phyloP scores from a whole-genome alignment of 768 basidiomycete genomes.

The Dioszegia hungarica region DNA sequence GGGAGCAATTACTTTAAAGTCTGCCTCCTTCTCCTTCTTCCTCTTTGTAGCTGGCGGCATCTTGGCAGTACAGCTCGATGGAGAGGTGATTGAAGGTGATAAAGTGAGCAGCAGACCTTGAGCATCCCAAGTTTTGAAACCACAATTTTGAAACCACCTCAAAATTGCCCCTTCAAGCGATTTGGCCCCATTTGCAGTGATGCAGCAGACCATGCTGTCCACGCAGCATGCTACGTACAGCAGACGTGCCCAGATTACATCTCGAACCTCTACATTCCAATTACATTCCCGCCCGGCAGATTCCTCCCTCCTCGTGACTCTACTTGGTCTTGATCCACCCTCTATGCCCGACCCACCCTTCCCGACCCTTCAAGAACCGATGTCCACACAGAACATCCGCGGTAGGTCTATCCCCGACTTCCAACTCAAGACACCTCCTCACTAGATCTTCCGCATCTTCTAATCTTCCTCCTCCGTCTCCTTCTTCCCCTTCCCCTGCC shows the following conservation, averaged over 20 bases:
- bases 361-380: constrained; percentile 70
- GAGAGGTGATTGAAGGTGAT: too few species aligned
- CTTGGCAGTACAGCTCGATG: background rate
- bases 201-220: too few species aligned
- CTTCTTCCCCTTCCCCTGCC: constrained; percentile 65
- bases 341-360: constrained; percentile 61
- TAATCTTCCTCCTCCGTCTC: constrained; percentile 75
- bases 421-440: constrained; percentile 74
- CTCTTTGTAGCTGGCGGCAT: constrained; percentile 88
- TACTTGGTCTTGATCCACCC: constrained; percentile 32
- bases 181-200: too few species aligned
- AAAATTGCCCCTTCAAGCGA: too few species aligned
- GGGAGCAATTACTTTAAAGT: background rate
- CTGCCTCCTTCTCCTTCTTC: constrained; percentile 56
- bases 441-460: constrained; percentile 82
- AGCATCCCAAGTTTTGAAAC: too few species aligned
- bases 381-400: constrained; percentile 76
- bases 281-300: too few species aligned
- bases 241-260: too few species aligned
- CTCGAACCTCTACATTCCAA: too few species aligned
- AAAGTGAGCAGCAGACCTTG: background rate
- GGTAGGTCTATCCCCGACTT: constrained; percentile 69
- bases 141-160: too few species aligned
- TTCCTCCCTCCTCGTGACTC: too few species aligned
- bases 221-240: too few species aligned